These are phyloP conservation scores for Pyrenophora graminea DNA, from an alignment of 2,329 filamentous ascomycete genomes.

Conservation along the genomic window DNA sequence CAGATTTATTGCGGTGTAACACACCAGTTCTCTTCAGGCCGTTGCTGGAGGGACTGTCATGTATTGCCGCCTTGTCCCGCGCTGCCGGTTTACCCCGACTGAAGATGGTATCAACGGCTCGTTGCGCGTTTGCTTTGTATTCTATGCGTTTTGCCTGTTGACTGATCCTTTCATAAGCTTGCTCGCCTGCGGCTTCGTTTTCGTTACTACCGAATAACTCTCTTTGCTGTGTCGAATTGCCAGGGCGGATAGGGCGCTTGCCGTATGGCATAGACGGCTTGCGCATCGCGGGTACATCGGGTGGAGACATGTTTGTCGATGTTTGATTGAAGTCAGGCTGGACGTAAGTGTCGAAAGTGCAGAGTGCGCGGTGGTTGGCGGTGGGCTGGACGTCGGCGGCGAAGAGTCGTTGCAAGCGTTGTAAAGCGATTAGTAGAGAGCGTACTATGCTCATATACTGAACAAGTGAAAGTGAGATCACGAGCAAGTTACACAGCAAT, in stretches of 20 bases:
- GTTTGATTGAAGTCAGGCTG: neutral
- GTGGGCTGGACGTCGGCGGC: neutral
- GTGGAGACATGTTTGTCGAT: neutral
- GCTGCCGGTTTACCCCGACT: neutral
- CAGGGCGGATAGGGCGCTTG: neutral
- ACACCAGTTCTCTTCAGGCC: neutral
- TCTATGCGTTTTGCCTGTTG: neutral
- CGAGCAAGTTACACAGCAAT: neutral
- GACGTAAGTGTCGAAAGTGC: too few species aligned
- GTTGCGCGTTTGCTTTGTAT: neutral
- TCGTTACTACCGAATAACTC: neutral
- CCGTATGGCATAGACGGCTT: neutral
- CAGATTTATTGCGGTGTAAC: neutral
- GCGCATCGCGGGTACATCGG: neutral
- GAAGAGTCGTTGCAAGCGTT: neutral
- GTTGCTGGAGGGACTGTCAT: neutral
- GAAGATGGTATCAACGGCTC: neutral
- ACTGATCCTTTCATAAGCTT: slow-evolving; percentile 1
- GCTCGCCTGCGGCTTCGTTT: slow-evolving; percentile 3
- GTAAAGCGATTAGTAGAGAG: neutral
- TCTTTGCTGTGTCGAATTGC: too few species aligned
- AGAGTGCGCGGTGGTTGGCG: neutral
- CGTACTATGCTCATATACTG: neutral
- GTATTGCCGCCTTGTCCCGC: neutral
- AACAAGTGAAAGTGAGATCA: neutral